Evolutionary conservation across 306 rosid genomes (phyloP).

Genomic region (Cicer chorassanicum): DNA sequence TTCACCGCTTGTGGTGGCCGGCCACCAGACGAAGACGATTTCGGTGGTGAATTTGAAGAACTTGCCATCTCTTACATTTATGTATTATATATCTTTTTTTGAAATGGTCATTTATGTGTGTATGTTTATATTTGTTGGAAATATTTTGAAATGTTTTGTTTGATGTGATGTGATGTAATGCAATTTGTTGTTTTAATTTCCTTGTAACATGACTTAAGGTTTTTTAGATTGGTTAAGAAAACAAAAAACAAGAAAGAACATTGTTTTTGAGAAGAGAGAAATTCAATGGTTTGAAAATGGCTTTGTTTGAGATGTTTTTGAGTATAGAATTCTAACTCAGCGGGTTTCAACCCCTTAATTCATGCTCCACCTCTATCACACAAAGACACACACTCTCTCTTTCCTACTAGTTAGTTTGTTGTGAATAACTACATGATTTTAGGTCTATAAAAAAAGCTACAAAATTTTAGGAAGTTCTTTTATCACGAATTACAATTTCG

Average conservation of each 20-base stretch:
- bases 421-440: neutral
- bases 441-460: neutral
- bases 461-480: neutral
- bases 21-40: constrained; percentile 43
- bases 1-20: constrained; percentile 60
- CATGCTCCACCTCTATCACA: constrained; percentile 56
- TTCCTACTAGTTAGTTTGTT: constrained; percentile 25
- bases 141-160: neutral
- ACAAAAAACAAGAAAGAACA: neutral
- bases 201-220: constrained; percentile 17
- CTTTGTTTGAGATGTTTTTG: constrained; percentile 35
- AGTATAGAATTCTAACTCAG: constrained; percentile 20
- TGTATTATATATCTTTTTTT: neutral
- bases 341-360: constrained; percentile 49
- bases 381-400: neutral
- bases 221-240: constrained; percentile 17
- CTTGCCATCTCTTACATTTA: constrained; percentile 41
- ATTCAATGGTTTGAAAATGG: constrained; percentile 48
- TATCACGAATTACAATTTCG: neutral
- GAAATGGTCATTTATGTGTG: neutral
- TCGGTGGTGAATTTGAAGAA: constrained; percentile 55
- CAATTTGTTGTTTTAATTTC: neutral
- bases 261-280: constrained; percentile 27
- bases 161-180: neutral
- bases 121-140: neutral